Conservation (phyloP, 2,329 filamentous ascomycete genomes). For the Aspergillus terreus region DNA sequence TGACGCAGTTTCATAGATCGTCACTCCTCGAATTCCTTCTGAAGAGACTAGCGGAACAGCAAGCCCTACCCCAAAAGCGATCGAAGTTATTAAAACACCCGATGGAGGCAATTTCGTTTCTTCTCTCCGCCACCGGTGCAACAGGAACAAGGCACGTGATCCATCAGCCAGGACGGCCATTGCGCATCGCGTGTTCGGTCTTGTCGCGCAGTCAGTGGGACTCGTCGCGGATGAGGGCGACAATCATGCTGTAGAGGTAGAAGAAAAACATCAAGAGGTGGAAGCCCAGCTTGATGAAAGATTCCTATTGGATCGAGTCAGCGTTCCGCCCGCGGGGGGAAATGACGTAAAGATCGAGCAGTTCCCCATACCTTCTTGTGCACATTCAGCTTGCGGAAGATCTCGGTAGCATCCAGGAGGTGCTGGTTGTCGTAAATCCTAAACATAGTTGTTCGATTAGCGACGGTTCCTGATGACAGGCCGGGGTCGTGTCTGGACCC, state of each 20-base stretch:
- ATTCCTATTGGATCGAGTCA: constrained; percentile 62
- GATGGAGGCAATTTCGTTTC: too few species aligned
- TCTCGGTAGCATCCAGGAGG: constrained; percentile 94
- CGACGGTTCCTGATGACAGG: not conserved
- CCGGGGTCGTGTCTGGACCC: too few species aligned
- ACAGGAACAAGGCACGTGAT: not conserved
- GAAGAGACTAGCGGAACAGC: too few species aligned
- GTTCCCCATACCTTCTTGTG: constrained; percentile 79
- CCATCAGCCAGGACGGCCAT: constrained; percentile 23
- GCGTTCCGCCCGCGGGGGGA: constrained; percentile 1
- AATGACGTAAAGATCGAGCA: constrained; percentile 7
- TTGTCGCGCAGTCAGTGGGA: constrained; percentile 61
- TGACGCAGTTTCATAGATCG: constrained; percentile 1
- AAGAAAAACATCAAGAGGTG: constrained; percentile 99
- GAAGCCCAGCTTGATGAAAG: constrained; percentile 98
- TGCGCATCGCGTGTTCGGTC: constrained; percentile 39
- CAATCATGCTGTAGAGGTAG: constrained; percentile 99
- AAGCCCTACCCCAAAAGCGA: too few species aligned
- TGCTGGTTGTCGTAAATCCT: constrained; percentile 98
- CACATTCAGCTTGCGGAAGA: constrained; percentile 97
- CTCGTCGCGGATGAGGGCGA: constrained; percentile 94
- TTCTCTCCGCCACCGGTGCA: too few species aligned
- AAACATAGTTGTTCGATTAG: constrained; percentile 20
- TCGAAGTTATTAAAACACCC: too few species aligned
- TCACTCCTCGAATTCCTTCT: not conserved